Evolutionary conservation across 371 early-diverging fungal species (phyloP), one percentile per base, ranked within the genome.

Genomic region (Rhizopus stolonifer): DNA sequence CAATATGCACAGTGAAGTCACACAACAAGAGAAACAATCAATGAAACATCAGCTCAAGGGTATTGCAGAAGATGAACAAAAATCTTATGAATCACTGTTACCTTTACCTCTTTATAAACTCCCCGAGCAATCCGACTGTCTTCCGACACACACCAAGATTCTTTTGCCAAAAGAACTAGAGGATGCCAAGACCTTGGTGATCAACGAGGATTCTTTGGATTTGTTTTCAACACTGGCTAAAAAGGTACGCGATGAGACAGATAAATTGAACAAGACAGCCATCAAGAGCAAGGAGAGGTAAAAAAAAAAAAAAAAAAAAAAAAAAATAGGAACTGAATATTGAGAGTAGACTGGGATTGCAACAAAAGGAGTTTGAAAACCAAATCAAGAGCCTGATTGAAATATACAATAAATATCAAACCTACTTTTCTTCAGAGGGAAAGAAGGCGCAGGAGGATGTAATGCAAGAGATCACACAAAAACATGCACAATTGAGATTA

Each of bases 191-290:
- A 60, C 65, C 36, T 39, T 78, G 14, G 64, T 70, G 3, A 64
- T 78, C 48, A 74, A 57, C 15, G 70, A 74, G 29, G 70, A 74
- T 19, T 61, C 75, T 1, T 49, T 74, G 10, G 49, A 52, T n/a
- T 74, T 74, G 56, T 54, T 78, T 19, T 31, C 49, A 8, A 54
- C 54, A 24, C 40, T 58, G 3, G 46, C 74, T n/a, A 63, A 67
- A 19, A 58, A 59, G 15, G 46, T 73, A 21, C 58, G 58, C 25
- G 39, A 45, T n/a, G 67, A 61, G 29, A 46, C 59, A 2, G 52
- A 46, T 40, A 53, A 52, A 34, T 19, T 69, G 2, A 31, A 54
- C 15, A 56, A 56, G 18, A 56, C 54, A 3, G 65, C 57, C 23
- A 14, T 32, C 4, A 49, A 56, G 21, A 56, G 61, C 14, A 48